Base-by-base conservation (phyloP, 305 asterid species). In the Galium porrigens region DNA sequence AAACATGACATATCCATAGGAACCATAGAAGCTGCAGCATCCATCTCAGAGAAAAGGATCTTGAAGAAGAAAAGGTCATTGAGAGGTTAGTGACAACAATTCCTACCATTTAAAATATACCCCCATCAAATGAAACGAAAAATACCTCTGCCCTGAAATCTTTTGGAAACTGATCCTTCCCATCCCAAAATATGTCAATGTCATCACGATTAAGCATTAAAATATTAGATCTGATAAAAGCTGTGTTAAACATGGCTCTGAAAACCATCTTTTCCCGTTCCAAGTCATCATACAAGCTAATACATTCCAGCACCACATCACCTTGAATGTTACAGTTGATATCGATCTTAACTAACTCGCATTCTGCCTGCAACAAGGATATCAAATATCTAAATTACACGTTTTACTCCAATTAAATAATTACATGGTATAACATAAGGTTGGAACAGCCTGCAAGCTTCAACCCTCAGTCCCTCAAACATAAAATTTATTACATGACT, bases 1-100 rank as follows among this genome's bases (percentile, higher is more conserved):
- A 91, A 85, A 81, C 89, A 85, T 66, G 89, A 80, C 70, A 74
- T 67, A 74, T 88, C 85, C 65, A 66, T 74, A 59, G 89, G 92
- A 68, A 78, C 79, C 70, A 77, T 68, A 59, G 90, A 80, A 68
- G 90, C 66, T 66, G 80, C 82, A 70, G 90, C 84, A 77, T 85
- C 98, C 85, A 79, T 80, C 86, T 91, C 98, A 32, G 98, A 91
- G 77, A 91, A 91, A 68, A 91, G 86, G 78, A 91, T 87, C 98
- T 91, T 72, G 79, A 85, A 75, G 66, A 67, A 63, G 66, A 67
- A 63, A 72, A 48, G 66, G 71, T 62, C 69, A 68, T 58, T 68
- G 20, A 64, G 30, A 58, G 34, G 62, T 65, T 61, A 77, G 79
- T 58, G 66, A 51, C 60, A 34, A 73, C 57, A 67, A 56, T 34